A percentile compares a stretch with the other conserved stretches of the same genome.
phyloP scores from a whole-genome alignment of 208 protist species.

The Polymyxa betae region DNA sequence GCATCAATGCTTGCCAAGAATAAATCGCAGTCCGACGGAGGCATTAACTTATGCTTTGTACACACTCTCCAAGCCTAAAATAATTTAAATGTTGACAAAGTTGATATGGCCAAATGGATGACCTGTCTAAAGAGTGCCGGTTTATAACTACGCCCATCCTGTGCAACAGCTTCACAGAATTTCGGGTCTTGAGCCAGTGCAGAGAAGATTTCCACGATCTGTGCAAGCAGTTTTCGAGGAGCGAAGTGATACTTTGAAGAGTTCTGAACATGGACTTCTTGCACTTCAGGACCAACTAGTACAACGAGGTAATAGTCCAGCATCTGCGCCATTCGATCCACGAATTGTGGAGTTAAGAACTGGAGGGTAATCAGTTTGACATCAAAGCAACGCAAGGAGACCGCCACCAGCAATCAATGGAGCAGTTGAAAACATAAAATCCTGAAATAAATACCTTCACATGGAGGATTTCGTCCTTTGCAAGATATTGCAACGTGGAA shows the following conservation, averaged over 20 bases:
- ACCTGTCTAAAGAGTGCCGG: not conserved
- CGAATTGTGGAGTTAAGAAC: slow-evolving; percentile 37
- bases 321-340: slow-evolving; percentile 35
- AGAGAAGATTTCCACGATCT: slow-evolving; percentile 12
- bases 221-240: slow-evolving; percentile 19
- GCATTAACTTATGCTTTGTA: not conserved
- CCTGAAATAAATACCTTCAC: too few species aligned
- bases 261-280: slow-evolving; percentile 9
- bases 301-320: slow-evolving; percentile 45
- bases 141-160: slow-evolving; percentile 44
- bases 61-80: not conserved
- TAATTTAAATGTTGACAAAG: not conserved
- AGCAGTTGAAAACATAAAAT: too few species aligned
- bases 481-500: not conserved
- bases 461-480: too few species aligned
- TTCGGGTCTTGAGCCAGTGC: not conserved
- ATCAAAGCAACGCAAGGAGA: not conserved
- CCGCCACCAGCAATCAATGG: not conserved
- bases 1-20: not conserved
- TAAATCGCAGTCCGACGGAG: not conserved
- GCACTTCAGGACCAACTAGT: slow-evolving; percentile 36
- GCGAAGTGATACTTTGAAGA: slow-evolving; percentile 22
- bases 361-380: not conserved
- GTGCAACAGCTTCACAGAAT: slow-evolving; percentile 46
- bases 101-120: not conserved